phyloP scores from a whole-genome alignment of 495 filamentous ascomycete genomes.

The Xylaria longipes region DNA sequence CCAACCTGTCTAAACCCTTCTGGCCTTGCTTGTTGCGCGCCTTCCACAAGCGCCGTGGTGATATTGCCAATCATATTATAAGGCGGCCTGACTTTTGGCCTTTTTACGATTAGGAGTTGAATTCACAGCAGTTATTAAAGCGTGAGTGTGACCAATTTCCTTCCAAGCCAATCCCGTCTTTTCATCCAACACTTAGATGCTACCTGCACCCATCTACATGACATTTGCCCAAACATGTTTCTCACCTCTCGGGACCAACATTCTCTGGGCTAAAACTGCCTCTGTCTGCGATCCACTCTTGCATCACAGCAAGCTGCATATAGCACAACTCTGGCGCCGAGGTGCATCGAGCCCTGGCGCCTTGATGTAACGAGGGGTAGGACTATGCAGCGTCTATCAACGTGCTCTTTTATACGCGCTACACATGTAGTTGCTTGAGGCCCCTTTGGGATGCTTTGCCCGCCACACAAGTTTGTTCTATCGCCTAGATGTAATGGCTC shows the following conservation, averaged over 20 bases:
- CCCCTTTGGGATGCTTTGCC: not conserved
- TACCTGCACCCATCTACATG: not conserved
- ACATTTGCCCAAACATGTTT: not conserved
- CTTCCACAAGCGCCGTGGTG: not conserved
- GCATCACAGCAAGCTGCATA: conserved; percentile 3
- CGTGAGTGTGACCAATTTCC: conserved; percentile 12
- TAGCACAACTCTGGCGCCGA: not conserved
- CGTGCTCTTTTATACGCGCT: conserved; percentile 1
- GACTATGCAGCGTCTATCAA: not conserved
- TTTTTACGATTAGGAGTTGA: conserved; percentile 3
- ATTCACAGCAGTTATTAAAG: not conserved
- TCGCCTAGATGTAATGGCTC: conserved; percentile 2
- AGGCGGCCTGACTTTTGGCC: conserved; percentile 13
- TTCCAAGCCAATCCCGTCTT: not conserved
- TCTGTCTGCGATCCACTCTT: not conserved
- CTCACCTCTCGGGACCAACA: not conserved
- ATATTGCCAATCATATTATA: conserved; percentile 7
- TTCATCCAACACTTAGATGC: not conserved
- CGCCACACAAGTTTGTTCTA: not conserved
- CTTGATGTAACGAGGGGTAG: not conserved
- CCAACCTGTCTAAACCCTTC: not conserved
- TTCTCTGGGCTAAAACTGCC: not conserved
- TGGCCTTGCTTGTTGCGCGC: not conserved
- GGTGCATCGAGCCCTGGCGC: not conserved
- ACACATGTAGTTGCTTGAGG: not conserved